Evolutionary conservation across 129 eudicot species (phyloP), one percentile per base, ranked within the genome.

Genomic region (Arctium lappa): DNA sequence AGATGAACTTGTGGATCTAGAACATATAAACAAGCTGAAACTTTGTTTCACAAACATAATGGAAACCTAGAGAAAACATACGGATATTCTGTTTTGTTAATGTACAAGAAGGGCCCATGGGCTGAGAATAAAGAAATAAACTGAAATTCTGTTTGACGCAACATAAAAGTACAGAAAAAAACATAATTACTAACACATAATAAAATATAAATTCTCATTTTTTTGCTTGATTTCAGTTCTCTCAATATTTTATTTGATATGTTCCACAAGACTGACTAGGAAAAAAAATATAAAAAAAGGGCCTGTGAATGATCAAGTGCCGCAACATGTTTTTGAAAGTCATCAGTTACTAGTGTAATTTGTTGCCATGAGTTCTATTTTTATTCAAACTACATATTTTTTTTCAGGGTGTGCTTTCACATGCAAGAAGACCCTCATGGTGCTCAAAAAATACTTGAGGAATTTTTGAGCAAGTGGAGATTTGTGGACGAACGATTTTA

Each of bases 381-480:
- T 13, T 36, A 83, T 77, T 53, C 6, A 38, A 30, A 78, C n/a
- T 6, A 12, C 18, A 78, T 8, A 39, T 79, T 32, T 63, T 11
- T 83, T 69, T 79, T 72, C 86, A 96, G 99, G 94, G 92, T 78
- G 62, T 90, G 95, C 77, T 85, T 93, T 40, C 96, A 89, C 75
- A 86, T 93, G 76, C 87, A 88, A 85, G 97, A 83, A 83, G 88
- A 90, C 74, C 86, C 83, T 11, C 69, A 56, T 75, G 78, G 82
- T 74, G 90, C 77, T 86, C 86, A 85, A 80, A 86, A 78, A 70
- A 40, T 81, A 80, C 94, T 96, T n/a, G 93, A 93, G 88, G 97
- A 93, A 56, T 96, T 86, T 84, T 89, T 96, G 53, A 48, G 85
- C 89, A 93, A 81, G 77, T 96, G 99, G 99, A 76, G 76, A 79